phyloP scores from a whole-genome alignment of 1,284 basidiomycete genomes.

The Exobasidium rhododendri region DNA sequence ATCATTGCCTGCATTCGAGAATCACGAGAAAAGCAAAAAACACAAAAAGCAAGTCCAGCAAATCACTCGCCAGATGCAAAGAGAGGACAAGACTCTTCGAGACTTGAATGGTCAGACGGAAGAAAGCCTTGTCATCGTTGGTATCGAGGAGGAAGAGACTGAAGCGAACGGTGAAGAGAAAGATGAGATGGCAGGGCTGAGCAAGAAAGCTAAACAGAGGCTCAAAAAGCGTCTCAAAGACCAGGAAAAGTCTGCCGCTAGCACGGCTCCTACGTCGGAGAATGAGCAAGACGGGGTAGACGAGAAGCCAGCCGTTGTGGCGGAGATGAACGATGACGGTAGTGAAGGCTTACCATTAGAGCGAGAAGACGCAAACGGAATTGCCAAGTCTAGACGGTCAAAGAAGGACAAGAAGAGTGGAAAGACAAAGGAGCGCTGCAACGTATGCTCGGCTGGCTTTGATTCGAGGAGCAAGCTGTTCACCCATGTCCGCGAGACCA shows the following conservation, averaged over 20 bases:
- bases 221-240: slow-evolving; percentile 14
- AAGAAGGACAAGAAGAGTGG: slow-evolving; percentile 3
- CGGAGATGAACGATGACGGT: slow-evolving; percentile 47
- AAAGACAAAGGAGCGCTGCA: slow-evolving; percentile 60
- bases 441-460: slow-evolving; percentile 69
- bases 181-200: slow-evolving; percentile 16
- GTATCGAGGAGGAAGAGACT: background rate
- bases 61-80: slow-evolving; percentile 69
- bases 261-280: slow-evolving; percentile 13
- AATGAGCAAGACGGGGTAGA: slow-evolving; percentile 37
- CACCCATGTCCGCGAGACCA: slow-evolving; percentile 68
- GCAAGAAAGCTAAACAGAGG: slow-evolving; percentile 39
- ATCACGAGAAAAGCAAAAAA: slow-evolving; percentile 93
- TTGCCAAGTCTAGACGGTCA: background rate
- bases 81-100: slow-evolving; percentile 60
- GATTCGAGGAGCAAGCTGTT: slow-evolving; percentile 76
- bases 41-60: slow-evolving; percentile 66
- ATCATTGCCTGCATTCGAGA: slow-evolving; percentile 90
- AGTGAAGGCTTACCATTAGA: slow-evolving; percentile 28
- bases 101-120: slow-evolving; percentile 10
- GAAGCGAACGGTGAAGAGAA: background rate
- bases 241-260: slow-evolving; percentile 12
- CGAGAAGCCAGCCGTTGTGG: slow-evolving; percentile 16
- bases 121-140: background rate
- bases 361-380: slow-evolving; percentile 18